These are phyloP conservation scores for Tilletia horrida DNA, from an alignment of 1,284 basidiomycete species.

Conservation along the genomic window DNA sequence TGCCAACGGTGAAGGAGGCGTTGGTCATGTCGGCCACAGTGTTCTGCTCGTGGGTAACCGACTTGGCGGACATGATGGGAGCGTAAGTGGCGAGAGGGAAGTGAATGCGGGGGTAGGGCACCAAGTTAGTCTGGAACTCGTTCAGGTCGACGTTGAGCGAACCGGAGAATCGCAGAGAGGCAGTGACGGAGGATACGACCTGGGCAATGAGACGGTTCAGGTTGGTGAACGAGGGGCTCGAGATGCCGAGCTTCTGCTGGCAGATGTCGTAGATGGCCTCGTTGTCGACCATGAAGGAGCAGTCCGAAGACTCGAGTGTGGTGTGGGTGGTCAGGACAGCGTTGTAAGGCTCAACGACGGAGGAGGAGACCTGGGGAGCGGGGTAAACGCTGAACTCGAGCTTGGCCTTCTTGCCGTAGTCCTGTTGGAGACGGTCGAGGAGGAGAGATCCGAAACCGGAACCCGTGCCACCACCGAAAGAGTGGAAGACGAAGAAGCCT, in stretches of 20 bases:
- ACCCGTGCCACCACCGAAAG: constrained; percentile 98
- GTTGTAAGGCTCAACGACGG: constrained; percentile 99
- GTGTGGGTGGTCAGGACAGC: constrained; percentile 97
- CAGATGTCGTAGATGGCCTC: constrained; percentile 91
- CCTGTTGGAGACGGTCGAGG: constrained; percentile 88
- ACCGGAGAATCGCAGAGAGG: constrained; percentile 94
- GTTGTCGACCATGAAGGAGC: constrained; percentile 63
- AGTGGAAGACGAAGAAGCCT: constrained; percentile 99
- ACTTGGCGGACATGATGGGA: constrained; percentile 78
- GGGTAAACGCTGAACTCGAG: constrained; percentile 98
- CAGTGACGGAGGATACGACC: constrained; percentile 95
- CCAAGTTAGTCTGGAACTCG: constrained; percentile 98
- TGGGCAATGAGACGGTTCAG: constrained; percentile 89
- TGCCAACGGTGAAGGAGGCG: constrained; percentile 93
- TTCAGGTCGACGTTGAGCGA: constrained; percentile 96
- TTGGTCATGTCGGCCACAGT: constrained; percentile 97
- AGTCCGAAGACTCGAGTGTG: constrained; percentile 97
- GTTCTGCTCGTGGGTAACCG: constrained; percentile 92
- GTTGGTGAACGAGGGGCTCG: constrained; percentile 86
- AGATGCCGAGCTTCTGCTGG: constrained; percentile 86
- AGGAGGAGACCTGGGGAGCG: constrained; percentile 69
- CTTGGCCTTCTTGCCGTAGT: constrained; percentile 99
- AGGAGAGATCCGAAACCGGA: constrained; percentile 98
- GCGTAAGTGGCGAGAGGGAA: constrained; percentile 96
- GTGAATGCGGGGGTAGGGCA: constrained; percentile 80